phyloP scores from a whole-genome alignment of 495 filamentous ascomycete genomes.

The Podospora pseudocomata region DNA sequence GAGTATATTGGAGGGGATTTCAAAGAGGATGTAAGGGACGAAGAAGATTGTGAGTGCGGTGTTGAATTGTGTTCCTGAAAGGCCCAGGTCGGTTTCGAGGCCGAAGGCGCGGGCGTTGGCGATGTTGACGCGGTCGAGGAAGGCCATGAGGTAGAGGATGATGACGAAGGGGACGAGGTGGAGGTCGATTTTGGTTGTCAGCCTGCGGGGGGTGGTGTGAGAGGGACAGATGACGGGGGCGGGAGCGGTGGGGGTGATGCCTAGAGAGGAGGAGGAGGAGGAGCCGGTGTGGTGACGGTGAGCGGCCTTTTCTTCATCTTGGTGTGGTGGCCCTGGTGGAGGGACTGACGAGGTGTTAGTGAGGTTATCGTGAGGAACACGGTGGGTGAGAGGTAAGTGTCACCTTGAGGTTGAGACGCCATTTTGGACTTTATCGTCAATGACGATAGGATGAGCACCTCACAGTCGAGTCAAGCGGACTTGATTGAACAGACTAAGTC shows the following conservation, averaged over 20 bases:
- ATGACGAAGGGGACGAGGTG: slow-evolving; percentile 78
- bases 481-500: too few species aligned
- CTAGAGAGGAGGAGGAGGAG: slow-evolving; percentile 3
- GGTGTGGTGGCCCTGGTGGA: background rate
- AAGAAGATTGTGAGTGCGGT: slow-evolving; percentile 86
- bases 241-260: slow-evolving; percentile 1
- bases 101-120: slow-evolving; percentile 63
- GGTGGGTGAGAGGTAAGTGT: background rate
- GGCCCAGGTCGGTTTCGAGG: slow-evolving; percentile 59
- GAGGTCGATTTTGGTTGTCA: slow-evolving; percentile 75
- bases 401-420: background rate
- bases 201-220: slow-evolving; percentile 54
- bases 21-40: slow-evolving; percentile 81
- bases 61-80: slow-evolving; percentile 63
- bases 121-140: slow-evolving; percentile 77
- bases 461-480: too few species aligned
- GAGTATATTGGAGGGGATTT: slow-evolving; percentile 86
- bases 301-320: background rate
- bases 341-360: background rate
- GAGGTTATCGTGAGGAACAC: background rate
- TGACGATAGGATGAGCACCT: background rate
- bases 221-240: slow-evolving; percentile 21
- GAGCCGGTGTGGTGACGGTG: background rate
- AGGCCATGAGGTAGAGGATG: slow-evolving; percentile 80
- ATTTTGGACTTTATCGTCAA: background rate